These are phyloP conservation scores for Paecilomyces formosus DNA, from an alignment of 2,329 filamentous ascomycete species.

Conservation along the genomic window DNA sequence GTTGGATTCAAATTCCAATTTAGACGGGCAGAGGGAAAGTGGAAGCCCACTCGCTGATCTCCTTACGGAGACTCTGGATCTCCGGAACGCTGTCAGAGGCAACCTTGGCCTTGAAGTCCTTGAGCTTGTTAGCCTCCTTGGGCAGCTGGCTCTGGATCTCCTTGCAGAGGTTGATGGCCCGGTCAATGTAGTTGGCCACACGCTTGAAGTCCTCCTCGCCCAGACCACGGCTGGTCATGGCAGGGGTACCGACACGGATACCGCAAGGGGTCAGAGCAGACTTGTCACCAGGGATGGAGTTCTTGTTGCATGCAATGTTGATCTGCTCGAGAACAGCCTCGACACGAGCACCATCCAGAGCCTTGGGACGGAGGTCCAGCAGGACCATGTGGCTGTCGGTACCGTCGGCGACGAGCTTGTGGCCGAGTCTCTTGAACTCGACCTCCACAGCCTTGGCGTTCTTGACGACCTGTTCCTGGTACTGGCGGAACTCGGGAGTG, in stretches of 20 bases:
- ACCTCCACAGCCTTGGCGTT: constrained; percentile 84
- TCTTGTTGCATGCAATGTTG: constrained; percentile 99
- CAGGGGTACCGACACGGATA: constrained; percentile 91
- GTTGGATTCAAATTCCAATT: constrained; percentile 7
- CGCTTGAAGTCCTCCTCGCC: constrained; percentile 85
- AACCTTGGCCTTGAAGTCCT: constrained; percentile 97
- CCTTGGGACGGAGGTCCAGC: constrained; percentile 80
- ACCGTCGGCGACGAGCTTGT: constrained; percentile 85
- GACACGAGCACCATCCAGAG: constrained; percentile 82
- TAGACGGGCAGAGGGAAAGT: constrained; percentile 78
- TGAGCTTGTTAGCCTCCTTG: constrained; percentile 98
- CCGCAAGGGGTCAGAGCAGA: constrained; percentile 89
- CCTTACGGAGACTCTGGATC: constrained; percentile 79
- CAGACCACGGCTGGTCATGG: constrained; percentile 96
- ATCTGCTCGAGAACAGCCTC: constrained; percentile 96
- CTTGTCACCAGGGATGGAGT: constrained; percentile 96
- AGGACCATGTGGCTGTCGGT: constrained; percentile 97
- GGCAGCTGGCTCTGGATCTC: constrained; percentile 76
- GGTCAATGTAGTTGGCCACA: constrained; percentile 83
- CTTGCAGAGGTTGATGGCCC: constrained; percentile 82
- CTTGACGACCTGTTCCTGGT: constrained; percentile 81
- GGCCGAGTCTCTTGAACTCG: constrained; percentile 62
- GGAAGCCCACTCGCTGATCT: constrained; percentile 80
- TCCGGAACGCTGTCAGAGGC: constrained; percentile 67
- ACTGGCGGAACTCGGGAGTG: constrained; percentile 80